A percentile compares a stretch with the other conserved stretches of the same genome.
Evolutionary conservation across 495 filamentous ascomycete genomes (phyloP).

Genomic region (Hyphodiscus hymeniophilus): DNA sequence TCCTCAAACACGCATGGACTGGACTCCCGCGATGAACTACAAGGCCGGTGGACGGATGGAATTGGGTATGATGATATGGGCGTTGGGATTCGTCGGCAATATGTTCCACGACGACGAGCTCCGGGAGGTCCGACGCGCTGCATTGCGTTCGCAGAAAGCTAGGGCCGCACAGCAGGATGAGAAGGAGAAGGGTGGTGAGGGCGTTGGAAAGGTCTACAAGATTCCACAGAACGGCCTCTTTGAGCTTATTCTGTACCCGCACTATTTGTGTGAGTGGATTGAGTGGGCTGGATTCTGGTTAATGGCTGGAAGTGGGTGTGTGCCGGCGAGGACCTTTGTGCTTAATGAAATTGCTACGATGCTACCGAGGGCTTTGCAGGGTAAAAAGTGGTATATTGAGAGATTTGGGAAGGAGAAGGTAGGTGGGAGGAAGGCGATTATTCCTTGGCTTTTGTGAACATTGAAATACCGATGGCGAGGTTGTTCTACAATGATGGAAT

Average conservation of each 20-base stretch:
- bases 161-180: slow-evolving; percentile 26
- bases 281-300: slow-evolving; percentile 91
- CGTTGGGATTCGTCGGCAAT: slow-evolving; percentile 68
- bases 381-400: slow-evolving; percentile 78
- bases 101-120: slow-evolving; percentile 77
- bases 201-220: slow-evolving; percentile 78
- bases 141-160: slow-evolving; percentile 38
- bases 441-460: slow-evolving; percentile 69
- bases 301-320: slow-evolving; percentile 47
- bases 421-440: slow-evolving; percentile 65
- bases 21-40: slow-evolving; percentile 30
- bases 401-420: slow-evolving; percentile 78
- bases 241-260: slow-evolving; percentile 73
- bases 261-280: slow-evolving; percentile 92
- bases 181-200: slow-evolving; percentile 29
- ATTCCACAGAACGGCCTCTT: slow-evolving; percentile 82
- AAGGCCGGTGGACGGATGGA: slow-evolving; percentile 15
- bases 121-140: slow-evolving; percentile 62
- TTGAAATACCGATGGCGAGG: too few species aligned
- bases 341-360: slow-evolving; percentile 84
- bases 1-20: slow-evolving; percentile 48
- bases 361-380: slow-evolving; percentile 79
- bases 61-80: slow-evolving; percentile 51
- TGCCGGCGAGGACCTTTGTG: slow-evolving; percentile 72
- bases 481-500: too few species aligned